Conservation (phyloP, 2,329 filamentous ascomycete species). For the Colletotrichum sp. region DNA sequence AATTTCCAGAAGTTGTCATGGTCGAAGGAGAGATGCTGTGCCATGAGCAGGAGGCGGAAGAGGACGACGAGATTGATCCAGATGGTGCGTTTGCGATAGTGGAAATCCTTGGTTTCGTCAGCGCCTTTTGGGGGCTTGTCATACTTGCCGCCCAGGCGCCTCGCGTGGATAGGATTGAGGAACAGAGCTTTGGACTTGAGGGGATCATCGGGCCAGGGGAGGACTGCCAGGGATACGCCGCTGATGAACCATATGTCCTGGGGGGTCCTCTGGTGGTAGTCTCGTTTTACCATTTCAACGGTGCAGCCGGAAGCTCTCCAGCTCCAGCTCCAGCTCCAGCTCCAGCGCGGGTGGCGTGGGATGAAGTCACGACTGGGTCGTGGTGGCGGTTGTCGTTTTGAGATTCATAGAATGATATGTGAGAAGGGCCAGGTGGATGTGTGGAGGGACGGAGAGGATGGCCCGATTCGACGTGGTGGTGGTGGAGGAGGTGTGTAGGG, state of each 20-base stretch:
- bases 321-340: background rate
- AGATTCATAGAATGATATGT: background rate
- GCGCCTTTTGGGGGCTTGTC: background rate
- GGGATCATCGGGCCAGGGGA: background rate
- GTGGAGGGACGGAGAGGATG: background rate
- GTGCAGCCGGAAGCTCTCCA: background rate
- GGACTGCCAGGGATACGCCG: background rate
- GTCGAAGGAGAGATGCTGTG: slow-evolving; percentile 7
- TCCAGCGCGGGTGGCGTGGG: background rate
- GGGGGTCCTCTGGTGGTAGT: background rate
- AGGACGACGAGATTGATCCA: slow-evolving; percentile 7
- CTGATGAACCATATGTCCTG: background rate
- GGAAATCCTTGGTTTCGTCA: background rate
- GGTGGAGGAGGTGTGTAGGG: background rate
- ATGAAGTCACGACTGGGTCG: background rate
- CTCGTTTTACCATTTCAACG: background rate
- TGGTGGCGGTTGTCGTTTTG: background rate
- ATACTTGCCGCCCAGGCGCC: background rate
- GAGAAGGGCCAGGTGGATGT: background rate
- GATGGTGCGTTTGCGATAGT: background rate
- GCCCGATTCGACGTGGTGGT: background rate
- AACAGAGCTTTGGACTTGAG: background rate
- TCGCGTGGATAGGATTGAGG: background rate
- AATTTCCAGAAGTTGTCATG: background rate
- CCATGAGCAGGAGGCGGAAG: background rate